Evolutionary conservation across 2,329 filamentous ascomycete genomes (phyloP), one percentile per base, ranked within the genome.

Genomic region (Calonectria hawksworthii): DNA sequence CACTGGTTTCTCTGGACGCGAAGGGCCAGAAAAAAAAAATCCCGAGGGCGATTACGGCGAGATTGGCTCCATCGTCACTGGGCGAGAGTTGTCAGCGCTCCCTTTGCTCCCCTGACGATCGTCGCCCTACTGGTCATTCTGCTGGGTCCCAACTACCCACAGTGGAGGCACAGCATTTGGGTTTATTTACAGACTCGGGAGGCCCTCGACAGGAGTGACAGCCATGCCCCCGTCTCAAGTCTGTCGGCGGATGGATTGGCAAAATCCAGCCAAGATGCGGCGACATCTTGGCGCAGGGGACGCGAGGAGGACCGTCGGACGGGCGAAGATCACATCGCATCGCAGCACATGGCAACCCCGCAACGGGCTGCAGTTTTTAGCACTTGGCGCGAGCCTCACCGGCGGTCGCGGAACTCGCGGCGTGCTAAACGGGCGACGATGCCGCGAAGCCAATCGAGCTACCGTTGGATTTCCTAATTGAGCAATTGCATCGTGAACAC

Each of bases 81-180:
- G n/a, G 28, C 28, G 38, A 28, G 54, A 73, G 50, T 28, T 36
- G 70, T 26, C 38, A 32, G 8, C 47, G 59, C 23, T 30, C 41
- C 26, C 41, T 44, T 26, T 38, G 28, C 34, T 73, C 71, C 66
- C 71, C 71, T 73, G 71, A 70, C 59, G 71, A 73, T 73, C 66
- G 56, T n/a, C 38, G 18, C 47, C 44, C 23, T 21, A 26, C 50
- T 38, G 11, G n/a, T 36, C 32, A 18, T 11, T 4, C 36, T 23
- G 38, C 26, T 36, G 21, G 56, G 30, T 47, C 34, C 38, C 9
- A 32, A 38, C 47, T 51, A 50, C 23, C 44, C n/a, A 16, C 41
- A 34, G 51, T 30, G 38, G 61, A 68, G 18, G 64, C 32, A 28
- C 14, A 38, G 41, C 10, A 36, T 28, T 36, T 52, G 34, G 51